Base-by-base conservation (phyloP, 2,329 filamentous ascomycete species). In the Talaromyces sp. region DNA sequence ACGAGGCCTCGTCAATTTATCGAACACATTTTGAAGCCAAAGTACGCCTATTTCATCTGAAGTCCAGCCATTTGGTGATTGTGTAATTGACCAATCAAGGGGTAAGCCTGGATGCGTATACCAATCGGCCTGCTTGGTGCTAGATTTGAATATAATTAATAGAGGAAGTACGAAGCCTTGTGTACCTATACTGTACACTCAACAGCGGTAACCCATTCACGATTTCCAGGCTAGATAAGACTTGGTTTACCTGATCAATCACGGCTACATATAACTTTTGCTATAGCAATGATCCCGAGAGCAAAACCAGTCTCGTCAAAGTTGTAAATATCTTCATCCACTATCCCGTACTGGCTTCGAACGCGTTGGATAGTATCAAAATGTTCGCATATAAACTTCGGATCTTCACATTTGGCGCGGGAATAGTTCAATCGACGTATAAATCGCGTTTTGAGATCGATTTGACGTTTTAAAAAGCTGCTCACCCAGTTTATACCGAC, bases 91-190 rank as follows among this genome's bases (percentile, higher is more conserved):
- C 36, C 12, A 57, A 57, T 57, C 31, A 8, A 28, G n/a, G 5
- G 23, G 36, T 18, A 57, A 42, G 2, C 1, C 31, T 10, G 7
- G 55, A 33, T 30, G 0, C n/a, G 9, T 57, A 57, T 57, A 44
- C 18, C 23, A 57, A 44, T 57, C 23, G 31, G 55, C 18, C 18
- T 47, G 31, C 34, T 57, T 57, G 5, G n/a, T n/a, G n/a, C n/a
- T n/a, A n/a, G 18, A 57, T 57, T 57, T 57, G n/a, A 57, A 57
- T 16, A 57, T 57, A 57, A 57, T 57, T 7, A 57, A 47, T 30
- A 12, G 23, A 23, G 23, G 23, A 23, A 23, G 23, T 2, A 23
- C 23, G 1, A 1, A 23, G 1, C 23, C 23, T 23, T 23, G 2
- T 23, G 23, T 23, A 2, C 23, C 2, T 23, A 23, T 23, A 23